phyloP scores from a whole-genome alignment of 768 basidiomycete species.

The Daedaleopsis sinensis region DNA sequence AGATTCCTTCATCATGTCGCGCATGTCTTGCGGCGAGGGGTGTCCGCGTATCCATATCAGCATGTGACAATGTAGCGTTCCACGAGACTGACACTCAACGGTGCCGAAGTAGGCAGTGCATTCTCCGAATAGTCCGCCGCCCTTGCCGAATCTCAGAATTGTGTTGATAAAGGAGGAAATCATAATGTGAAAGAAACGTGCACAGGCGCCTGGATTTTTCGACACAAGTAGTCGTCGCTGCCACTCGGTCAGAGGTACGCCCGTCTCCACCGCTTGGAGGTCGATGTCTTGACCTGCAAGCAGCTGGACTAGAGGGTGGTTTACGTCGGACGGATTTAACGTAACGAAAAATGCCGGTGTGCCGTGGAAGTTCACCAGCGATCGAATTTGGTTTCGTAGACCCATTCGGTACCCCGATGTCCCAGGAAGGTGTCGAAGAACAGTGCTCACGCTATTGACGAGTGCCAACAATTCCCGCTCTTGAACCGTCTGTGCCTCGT shows the following conservation, averaged over 20 bases:
- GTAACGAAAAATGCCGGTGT: conserved; percentile 3
- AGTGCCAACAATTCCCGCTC: background rate
- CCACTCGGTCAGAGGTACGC: background rate
- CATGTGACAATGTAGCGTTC: conserved; percentile 37
- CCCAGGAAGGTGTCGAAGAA: background rate
- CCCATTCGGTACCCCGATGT: background rate
- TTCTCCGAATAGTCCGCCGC: conserved; percentile 20
- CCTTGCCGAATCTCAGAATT: background rate
- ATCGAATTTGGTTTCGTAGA: background rate
- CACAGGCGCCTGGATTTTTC: background rate
- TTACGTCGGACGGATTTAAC: background rate
- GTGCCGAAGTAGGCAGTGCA: conserved; percentile 26
- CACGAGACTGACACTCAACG: conserved; percentile 32
- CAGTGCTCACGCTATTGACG: background rate
- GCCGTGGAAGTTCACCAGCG: background rate
- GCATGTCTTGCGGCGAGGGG: conserved; percentile 25
- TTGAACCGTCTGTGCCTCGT: background rate
- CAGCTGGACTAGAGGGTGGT: background rate
- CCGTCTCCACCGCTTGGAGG: background rate
- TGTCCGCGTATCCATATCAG: conserved; percentile 33
- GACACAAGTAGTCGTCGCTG: background rate
- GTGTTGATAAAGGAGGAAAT: background rate
- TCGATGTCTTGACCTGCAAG: background rate
- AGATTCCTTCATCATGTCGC: conserved; percentile 7
- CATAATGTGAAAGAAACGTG: conserved; percentile 3